Evolutionary conservation across 2,329 filamentous ascomycete species (phyloP), one percentile per base, ranked within the genome.

Genomic region (Aspergillus sp.): DNA sequence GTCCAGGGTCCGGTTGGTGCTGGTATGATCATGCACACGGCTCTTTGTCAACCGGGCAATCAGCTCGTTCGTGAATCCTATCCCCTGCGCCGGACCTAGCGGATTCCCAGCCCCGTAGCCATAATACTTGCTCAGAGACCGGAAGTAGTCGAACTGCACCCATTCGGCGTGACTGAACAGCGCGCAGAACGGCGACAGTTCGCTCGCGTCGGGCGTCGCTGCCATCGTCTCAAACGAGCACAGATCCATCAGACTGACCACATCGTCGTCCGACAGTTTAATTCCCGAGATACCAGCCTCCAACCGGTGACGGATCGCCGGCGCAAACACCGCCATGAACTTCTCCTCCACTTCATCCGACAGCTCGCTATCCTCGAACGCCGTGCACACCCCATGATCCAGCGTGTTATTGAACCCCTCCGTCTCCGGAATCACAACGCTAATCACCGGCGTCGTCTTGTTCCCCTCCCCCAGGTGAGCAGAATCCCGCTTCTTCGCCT

Each of bases 41-140:
- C 79, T 75, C 32, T 82, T 79, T 0, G 90, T 96, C 63, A 97
- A 78, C 29, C 93, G 86, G 4, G 93, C 89, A 56, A 96, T 84
- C 11, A 97, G 85, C 79, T 97, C 93, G 74, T 96, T 96, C 57
- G 88, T 87, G 69, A 89, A 97, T 2, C 93, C 93, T 1, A 95
- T 89, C 1, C 93, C 93, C 75, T 96, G 92, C 0, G 91, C 92
- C 6, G 92, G 85, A 0, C 90, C 93, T 6, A 96, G 82, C 0
- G 87, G 84, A 70, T 92, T 92, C 14, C 92, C 92, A 29, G 84
- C 83, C 11, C 89, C 86, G 74, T 88, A 93, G 56, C 88, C 88
- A 75, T 96, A 96, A 82, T 88, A 96, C 72, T 96, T 96, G 64
- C 87, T 87, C 9, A 97, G 77, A 0, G 88, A 85, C 72, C 91